Evolutionary conservation across 179 eudicot genomes (phyloP).

Genomic region (Spergularia azorica): DNA sequence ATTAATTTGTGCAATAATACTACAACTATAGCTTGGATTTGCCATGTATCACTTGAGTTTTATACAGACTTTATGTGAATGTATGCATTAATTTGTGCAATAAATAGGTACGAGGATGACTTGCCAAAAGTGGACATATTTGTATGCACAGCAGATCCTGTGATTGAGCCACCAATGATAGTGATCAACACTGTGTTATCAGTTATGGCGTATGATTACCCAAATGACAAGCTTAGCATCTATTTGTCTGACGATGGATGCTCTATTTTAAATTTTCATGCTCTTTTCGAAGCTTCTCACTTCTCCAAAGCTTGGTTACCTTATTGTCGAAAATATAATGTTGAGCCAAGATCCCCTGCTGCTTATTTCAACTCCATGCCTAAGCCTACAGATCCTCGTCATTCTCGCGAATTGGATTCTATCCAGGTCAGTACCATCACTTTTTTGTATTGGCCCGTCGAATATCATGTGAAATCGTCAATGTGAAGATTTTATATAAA

Average conservation of each 20-base stretch:
- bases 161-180: constrained; percentile 61
- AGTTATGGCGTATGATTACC: constrained; percentile 62
- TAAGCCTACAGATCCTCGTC: constrained; percentile 21
- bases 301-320: constrained; percentile 57
- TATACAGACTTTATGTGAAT: too few species aligned
- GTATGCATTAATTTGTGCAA: too few species aligned
- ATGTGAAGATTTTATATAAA: too few species aligned
- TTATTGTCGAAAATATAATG: constrained; percentile 42
- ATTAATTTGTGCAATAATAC: too few species aligned
- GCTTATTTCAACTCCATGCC: constrained; percentile 52
- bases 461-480: too few species aligned
- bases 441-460: too few species aligned
- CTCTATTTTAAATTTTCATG: constrained; percentile 51
- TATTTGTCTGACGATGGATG: constrained; percentile 63
- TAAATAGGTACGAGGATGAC: constrained; percentile 42
- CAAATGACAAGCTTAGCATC: constrained; percentile 47
- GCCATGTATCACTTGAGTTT: too few species aligned
- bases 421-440: constrained; percentile 37
- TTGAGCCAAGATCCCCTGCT: constrained; percentile 51
- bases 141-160: constrained; percentile 67
- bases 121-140: constrained; percentile 57
- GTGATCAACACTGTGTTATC: constrained; percentile 64
- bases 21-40: too few species aligned
- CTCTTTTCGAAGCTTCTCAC: constrained; percentile 48
- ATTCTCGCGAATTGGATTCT: constrained; percentile 30